A percentile compares a stretch with the other conserved stretches of the same genome.
These are phyloP conservation scores for Podospora pseudoanserina DNA, from an alignment of 495 filamentous ascomycete genomes.

Conservation along the genomic window DNA sequence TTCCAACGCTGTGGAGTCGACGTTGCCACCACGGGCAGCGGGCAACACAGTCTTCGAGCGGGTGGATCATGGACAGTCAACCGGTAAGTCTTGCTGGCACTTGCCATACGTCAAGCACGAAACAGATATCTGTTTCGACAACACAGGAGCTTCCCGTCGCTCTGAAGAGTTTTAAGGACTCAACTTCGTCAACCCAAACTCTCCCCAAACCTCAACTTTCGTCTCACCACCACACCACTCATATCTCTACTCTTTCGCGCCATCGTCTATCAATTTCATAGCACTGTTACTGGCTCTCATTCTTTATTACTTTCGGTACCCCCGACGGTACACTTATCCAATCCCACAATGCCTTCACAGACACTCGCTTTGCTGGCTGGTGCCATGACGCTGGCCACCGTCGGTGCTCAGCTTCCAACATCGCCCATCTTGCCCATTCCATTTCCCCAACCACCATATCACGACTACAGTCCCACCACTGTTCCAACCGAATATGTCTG, in stretches of 20 bases:
- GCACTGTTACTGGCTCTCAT: background rate
- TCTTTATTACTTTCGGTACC: background rate
- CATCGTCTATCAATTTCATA: background rate
- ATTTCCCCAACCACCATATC: background rate
- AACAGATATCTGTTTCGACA: background rate
- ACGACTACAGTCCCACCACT: background rate
- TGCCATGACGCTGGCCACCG: background rate
- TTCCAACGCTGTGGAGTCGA: no score
- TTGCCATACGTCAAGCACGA: background rate
- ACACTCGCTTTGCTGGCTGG: background rate
- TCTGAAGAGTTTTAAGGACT: background rate
- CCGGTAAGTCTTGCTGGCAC: background rate
- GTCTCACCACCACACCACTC: background rate
- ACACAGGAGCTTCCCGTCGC: background rate
- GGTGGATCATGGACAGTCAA: background rate
- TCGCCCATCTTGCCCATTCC: background rate
- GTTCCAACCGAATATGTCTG: no score
- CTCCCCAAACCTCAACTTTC: background rate
- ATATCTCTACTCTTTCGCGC: background rate
- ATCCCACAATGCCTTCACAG: background rate
- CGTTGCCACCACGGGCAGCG: no score
- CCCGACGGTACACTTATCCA: no score
- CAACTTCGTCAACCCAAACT: background rate
- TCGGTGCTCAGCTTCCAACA: background rate
- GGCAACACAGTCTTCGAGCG: background rate